phyloP scores from a whole-genome alignment of 2,329 filamentous ascomycete species.

The Alternaria arborescens region DNA sequence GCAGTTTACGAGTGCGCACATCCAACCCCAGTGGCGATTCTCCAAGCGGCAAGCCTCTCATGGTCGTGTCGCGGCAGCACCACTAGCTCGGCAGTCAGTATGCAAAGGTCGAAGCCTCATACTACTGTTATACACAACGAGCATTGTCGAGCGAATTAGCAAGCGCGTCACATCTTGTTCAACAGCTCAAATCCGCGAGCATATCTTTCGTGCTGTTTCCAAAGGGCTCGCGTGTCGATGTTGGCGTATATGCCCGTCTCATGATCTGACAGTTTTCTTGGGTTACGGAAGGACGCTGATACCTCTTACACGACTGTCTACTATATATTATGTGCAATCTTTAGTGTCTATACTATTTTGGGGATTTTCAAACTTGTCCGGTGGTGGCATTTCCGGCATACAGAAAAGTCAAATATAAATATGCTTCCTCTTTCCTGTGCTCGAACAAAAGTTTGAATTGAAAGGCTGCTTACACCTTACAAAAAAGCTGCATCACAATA shows the following conservation, averaged over 20 bases:
- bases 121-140: constrained; percentile 14
- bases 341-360: constrained; percentile 38
- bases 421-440: background rate
- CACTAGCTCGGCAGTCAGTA: constrained; percentile 12
- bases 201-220: constrained; percentile 6
- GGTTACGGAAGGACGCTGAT: constrained; percentile 17
- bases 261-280: constrained; percentile 10
- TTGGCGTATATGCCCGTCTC: constrained; percentile 1
- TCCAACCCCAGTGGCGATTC: constrained; percentile 7
- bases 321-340: constrained; percentile 31
- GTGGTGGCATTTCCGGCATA: constrained; percentile 20
- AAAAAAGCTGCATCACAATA: background rate
- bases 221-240: background rate
- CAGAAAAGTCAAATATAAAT: constrained; percentile 18
- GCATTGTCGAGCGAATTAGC: constrained; percentile 21
- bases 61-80: constrained; percentile 12
- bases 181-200: constrained; percentile 7
- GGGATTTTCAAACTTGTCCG: constrained; percentile 7
- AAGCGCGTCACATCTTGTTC: constrained; percentile 17
- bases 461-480: no score
- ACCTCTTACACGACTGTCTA: constrained; percentile 25
- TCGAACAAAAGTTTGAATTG: background rate
- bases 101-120: constrained; percentile 22
- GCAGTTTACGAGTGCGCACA: constrained; percentile 3
- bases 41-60: constrained; percentile 4